Evolutionary conservation across 306 rosid species (phyloP).

Genomic region (Pueraria montana): DNA sequence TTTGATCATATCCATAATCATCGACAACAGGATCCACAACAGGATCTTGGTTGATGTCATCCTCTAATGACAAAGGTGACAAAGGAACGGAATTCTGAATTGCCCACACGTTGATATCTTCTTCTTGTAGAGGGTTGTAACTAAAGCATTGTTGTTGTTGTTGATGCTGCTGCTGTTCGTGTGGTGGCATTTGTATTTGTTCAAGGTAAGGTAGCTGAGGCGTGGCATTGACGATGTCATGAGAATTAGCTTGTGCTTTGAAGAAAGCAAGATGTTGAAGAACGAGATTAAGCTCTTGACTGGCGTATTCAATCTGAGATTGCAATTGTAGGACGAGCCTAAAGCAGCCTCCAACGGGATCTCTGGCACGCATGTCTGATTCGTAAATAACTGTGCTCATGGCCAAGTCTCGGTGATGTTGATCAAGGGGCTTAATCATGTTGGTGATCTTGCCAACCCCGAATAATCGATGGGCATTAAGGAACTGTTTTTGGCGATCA

Average conservation of each 20-base stretch:
- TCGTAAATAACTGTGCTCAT: slow-evolving; percentile 67
- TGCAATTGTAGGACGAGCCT: slow-evolving; percentile 50
- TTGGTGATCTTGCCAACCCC: slow-evolving; percentile 81
- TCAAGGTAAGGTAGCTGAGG: not conserved
- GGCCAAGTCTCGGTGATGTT: slow-evolving; percentile 48
- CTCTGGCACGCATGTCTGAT: slow-evolving; percentile 71
- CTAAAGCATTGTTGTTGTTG: not conserved
- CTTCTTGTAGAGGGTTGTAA: not conserved
- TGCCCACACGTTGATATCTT: too few species aligned
- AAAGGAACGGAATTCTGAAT: too few species aligned
- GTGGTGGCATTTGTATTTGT: not conserved
- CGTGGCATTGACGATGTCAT: too few species aligned
- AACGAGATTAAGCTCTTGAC: slow-evolving; percentile 56
- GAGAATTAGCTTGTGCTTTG: slow-evolving; percentile 37
- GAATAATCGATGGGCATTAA: slow-evolving; percentile 76
- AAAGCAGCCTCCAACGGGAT: slow-evolving; percentile 84
- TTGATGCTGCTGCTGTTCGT: too few species aligned
- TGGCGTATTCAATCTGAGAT: slow-evolving; percentile 44
- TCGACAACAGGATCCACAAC: slow-evolving; percentile 46
- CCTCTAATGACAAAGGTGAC: not conserved
- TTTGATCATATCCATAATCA: slow-evolving; percentile 30
- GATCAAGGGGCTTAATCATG: slow-evolving; percentile 55
- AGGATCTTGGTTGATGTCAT: slow-evolving; percentile 48
- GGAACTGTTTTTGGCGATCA: slow-evolving; percentile 69
- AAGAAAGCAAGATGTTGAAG: slow-evolving; percentile 68